Evolutionary conservation across 2,329 filamentous ascomycete species (phyloP), one percentile per base, ranked within the genome.

Genomic region (Pseudocercospora fuligena): DNA sequence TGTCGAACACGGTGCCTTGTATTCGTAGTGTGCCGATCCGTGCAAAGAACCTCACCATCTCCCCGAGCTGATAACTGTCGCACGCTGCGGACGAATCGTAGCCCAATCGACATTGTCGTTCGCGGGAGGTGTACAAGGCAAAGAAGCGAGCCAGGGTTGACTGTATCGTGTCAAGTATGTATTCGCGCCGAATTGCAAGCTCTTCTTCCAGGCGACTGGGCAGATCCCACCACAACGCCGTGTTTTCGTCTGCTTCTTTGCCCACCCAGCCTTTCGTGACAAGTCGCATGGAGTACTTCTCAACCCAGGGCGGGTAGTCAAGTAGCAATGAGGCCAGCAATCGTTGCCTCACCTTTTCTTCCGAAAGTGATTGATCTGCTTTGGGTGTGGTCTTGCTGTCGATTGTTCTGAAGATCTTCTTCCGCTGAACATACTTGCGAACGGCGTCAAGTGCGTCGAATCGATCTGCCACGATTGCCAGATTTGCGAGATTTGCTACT

Each of bases 11-110:
- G 23, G 77, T 80, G 27, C 81, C 78, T 66, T 81, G 78, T 0
- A 92, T 78, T 43, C 84, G 86, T 3, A 92, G 74, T 0, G 92
- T 85, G 29, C 85, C 83, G 70, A 88, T 87, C 70, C 84, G 84
- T 14, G 83, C 80, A 40, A 93, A 85, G 78, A 93, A 93, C 70
- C 88, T 88, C 69, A 92, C 79, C 84, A 92, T 92, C 78, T 93
- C 90, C 23, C 91, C 91, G 0, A 94, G 85, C 78, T 94, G 91
- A 74, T 90, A 94, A 1, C 88, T 89, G 79, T 94, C 91, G 77
- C 91, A 93, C 49, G 90, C 87, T 1, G 85, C 79, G 68, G 88
- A 91, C 1, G 88, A 89, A 73, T 92, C 90, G 77, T 93, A 93
- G 61, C 91, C 90, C 0, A 92, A 84, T 72, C 88, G 88, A 78